Evolutionary conservation across 192 early-diverging fungal species (phyloP).

Genomic region (Mortierella hygrophila): DNA sequence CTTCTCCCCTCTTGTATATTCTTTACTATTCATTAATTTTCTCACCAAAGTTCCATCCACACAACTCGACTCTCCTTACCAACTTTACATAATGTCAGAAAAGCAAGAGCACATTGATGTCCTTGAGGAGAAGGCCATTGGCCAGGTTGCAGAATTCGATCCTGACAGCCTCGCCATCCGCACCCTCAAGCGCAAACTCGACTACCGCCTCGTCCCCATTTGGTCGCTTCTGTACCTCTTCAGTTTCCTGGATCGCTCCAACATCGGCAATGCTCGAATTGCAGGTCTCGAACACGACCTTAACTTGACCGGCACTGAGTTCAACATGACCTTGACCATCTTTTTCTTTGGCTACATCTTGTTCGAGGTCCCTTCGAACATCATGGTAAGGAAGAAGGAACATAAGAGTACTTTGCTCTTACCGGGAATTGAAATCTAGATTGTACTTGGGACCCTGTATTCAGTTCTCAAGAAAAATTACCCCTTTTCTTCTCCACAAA

Average conservation of each 20-base stretch:
- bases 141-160: conserved; percentile 26
- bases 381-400: conserved; percentile 65
- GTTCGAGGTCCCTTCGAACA: conserved; percentile 79
- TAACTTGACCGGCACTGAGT: conserved; percentile 47
- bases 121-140: conserved; percentile 12
- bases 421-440: conserved; percentile 1
- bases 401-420: conserved; percentile 21
- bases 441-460: conserved; percentile 2
- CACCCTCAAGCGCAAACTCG: conserved; percentile 61
- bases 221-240: conserved; percentile 71
- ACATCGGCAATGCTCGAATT: conserved; percentile 65
- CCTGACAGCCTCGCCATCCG: conserved; percentile 15
- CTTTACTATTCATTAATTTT: neutral
- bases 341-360: conserved; percentile 54
- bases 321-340: conserved; percentile 64
- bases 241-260: conserved; percentile 71
- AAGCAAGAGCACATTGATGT: conserved; percentile 22
- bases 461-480: neutral
- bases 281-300: conserved; percentile 56
- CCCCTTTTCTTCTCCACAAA: neutral
- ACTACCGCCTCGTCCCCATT: conserved; percentile 70
- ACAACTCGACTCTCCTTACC: neutral
- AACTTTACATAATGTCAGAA: conserved; percentile 14
- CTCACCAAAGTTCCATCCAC: neutral
- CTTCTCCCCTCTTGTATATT: conserved; percentile 9